Conservation (phyloP, 1,284 basidiomycete genomes). For the Apiotrichum domesticum region DNA sequence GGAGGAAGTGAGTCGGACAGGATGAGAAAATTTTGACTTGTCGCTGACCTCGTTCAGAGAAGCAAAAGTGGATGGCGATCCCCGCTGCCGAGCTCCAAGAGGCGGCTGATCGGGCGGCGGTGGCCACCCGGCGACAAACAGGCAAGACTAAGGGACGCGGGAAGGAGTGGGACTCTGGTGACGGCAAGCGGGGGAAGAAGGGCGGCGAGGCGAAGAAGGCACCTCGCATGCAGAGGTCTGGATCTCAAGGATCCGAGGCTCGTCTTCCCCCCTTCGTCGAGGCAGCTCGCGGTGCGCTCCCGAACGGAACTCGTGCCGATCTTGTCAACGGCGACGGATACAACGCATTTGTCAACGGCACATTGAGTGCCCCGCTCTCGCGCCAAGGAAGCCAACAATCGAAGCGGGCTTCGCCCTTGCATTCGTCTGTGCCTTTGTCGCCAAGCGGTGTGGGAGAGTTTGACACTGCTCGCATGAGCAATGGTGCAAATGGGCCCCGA, state of each 20-base stretch:
- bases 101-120: constrained; percentile 43
- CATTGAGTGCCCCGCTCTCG: constrained; percentile 21
- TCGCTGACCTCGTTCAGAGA: constrained; percentile 26
- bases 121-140: constrained; percentile 20
- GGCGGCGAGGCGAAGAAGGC: constrained; percentile 4
- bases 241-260: constrained; percentile 6
- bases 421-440: constrained; percentile 8
- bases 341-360: constrained; percentile 6
- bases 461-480: constrained; percentile 24
- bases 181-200: constrained; percentile 7
- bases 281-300: neutral
- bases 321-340: constrained; percentile 4
- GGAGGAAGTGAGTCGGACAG: constrained; percentile 23
- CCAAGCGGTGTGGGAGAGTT: constrained; percentile 1
- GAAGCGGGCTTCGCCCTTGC: constrained; percentile 14
- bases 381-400: constrained; percentile 23
- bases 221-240: constrained; percentile 9
- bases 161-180: constrained; percentile 14
- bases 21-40: neutral
- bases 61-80: constrained; percentile 47
- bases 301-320: neutral
- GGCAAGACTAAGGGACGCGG: constrained; percentile 19
- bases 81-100: constrained; percentile 45
- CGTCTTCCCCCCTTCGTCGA: constrained; percentile 13
- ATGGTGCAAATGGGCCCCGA: constrained; percentile 19